Evolutionary conservation across 2,329 filamentous ascomycete genomes (phyloP), one percentile per base, ranked within the genome.

Genomic region (Nemania serpens): DNA sequence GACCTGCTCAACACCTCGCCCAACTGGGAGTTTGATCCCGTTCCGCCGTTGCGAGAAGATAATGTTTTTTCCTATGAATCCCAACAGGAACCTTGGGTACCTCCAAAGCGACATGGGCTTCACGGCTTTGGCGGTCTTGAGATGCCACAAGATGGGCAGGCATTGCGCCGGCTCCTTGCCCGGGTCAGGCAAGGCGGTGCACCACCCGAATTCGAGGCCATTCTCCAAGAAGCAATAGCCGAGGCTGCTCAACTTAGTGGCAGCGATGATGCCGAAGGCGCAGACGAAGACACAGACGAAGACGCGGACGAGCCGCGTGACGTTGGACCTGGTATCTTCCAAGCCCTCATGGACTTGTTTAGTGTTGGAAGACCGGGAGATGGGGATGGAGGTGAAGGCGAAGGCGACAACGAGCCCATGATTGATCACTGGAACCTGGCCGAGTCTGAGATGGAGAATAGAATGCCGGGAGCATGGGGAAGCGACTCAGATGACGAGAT

Each of bases 11-110:
- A 83, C 17, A 79, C 82, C 36, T 80, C 87, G 48, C 87, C 88
- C 2, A 93, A 86, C 68, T 87, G 90, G 64, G 86, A 91, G 17
- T 95, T 91, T 20, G 93, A 97, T 71, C 92, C 92, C 1, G 78
- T 97, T 13, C 91, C 93, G 18, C 93, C 93, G 1, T 75, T 82
- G 0, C 77, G 84, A 39, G 75, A 77, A 15, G 76, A 82, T 9
- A 86, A 87, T 63, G 73, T 82, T 10, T 84, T 85, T 64, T 80
- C 79, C 0, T 72, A 76, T 60, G 68, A 75, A 10, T 74, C 74
- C 29, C 78, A 81, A 59, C 70, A 68, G 54, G 69, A 77, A 41
- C 81, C 81, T 0, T 84, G 81, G 81, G 43, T 66, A 7, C 68
- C 68, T 6, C 66, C 71, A 11, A 60, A 69, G n/a, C 59, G 63